Evolutionary conservation across 1,139 yeast genomes (phyloP).

Genomic region (Yamadazyma sp.): DNA sequence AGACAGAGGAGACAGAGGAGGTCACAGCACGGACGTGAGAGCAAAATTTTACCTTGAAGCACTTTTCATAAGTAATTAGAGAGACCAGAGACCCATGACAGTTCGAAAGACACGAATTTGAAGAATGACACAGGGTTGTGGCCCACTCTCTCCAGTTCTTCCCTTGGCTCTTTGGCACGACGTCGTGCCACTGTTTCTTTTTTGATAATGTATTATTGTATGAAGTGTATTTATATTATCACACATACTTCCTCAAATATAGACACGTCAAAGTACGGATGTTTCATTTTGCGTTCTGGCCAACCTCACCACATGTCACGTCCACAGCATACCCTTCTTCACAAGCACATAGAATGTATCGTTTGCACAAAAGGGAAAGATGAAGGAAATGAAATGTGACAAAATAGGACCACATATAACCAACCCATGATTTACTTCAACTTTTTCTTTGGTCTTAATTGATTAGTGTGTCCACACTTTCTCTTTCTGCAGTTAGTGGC

Average conservation of each 20-base stretch:
- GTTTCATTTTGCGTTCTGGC: neutral
- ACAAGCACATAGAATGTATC: neutral
- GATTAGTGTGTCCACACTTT: slow-evolving; percentile 99
- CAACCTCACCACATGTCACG: neutral
- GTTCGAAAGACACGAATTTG: too few species aligned
- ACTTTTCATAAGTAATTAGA: too few species aligned
- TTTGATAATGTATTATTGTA: slow-evolving; percentile 1
- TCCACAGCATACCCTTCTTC: neutral
- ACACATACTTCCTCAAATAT: slow-evolving; percentile 2
- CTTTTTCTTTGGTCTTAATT: slow-evolving; percentile 99
- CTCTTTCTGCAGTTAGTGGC: slow-evolving; percentile 99
- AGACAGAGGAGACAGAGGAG: too few species aligned
- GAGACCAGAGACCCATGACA: too few species aligned
- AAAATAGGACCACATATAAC: slow-evolving; percentile 1
- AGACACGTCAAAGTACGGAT: neutral
- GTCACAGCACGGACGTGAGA: too few species aligned
- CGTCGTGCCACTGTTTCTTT: neutral
- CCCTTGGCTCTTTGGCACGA: too few species aligned
- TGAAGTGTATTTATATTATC: slow-evolving; percentile 1
- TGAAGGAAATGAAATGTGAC: neutral
- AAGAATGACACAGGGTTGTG: too few species aligned
- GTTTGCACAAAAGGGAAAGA: neutral
- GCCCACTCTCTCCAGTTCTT: too few species aligned
- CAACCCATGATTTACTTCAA: slow-evolving; percentile 67
- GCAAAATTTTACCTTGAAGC: too few species aligned